Conservation (phyloP, 495 filamentous ascomycete genomes). For the Neurospora tetraspora region DNA sequence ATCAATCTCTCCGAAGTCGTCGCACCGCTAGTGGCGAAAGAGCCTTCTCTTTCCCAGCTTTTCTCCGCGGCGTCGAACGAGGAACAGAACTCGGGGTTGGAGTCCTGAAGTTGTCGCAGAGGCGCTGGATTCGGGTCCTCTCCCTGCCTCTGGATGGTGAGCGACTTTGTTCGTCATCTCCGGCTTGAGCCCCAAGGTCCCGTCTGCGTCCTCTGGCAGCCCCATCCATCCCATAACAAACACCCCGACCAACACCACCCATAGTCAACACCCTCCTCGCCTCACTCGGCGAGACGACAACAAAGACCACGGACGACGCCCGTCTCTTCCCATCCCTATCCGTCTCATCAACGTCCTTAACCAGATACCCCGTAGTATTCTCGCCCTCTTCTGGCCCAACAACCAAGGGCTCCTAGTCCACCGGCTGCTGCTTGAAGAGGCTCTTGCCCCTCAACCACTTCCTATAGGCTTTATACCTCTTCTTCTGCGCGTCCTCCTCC, state of each 20-base stretch:
- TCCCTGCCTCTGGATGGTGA: neutral
- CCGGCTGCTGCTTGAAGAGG: slow-evolving; percentile 80
- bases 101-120: neutral
- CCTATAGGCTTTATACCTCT: slow-evolving; percentile 89
- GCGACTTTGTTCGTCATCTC: neutral
- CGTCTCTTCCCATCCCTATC: neutral
- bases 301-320: neutral
- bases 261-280: neutral
- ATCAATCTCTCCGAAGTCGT: slow-evolving; percentile 20
- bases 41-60: slow-evolving; percentile 29
- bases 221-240: neutral
- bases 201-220: neutral
- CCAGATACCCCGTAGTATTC: neutral
- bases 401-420: slow-evolving; percentile 38
- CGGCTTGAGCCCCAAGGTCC: neutral
- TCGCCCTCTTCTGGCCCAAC: slow-evolving; percentile 2
- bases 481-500: slow-evolving; percentile 74
- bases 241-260: neutral
- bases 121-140: neutral
- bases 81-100: neutral
- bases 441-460: slow-evolving; percentile 92
- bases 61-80: slow-evolving; percentile 15
- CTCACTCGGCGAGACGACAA: neutral
- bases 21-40: slow-evolving; percentile 29
- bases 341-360: neutral